Conservation (phyloP, 2,329 filamentous ascomycete species). For the Verticillium albo-atrum region DNA sequence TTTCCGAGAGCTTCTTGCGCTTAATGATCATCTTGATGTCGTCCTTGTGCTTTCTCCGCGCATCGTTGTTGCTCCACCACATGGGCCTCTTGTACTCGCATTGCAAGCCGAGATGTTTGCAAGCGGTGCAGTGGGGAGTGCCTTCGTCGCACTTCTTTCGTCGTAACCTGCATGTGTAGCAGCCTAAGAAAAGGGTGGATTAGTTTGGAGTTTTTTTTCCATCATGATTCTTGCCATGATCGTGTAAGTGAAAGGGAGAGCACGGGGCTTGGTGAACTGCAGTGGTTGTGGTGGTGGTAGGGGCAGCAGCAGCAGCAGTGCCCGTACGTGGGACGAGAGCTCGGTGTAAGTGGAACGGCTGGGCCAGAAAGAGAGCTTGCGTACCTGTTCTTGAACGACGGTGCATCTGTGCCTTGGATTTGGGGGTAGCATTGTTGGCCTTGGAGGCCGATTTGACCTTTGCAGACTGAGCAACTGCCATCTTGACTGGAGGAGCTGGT, state of each 20-base stretch:
- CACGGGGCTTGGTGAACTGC: slow-evolving; percentile 3
- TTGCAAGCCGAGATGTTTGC: slow-evolving; percentile 70
- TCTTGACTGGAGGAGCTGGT: slow-evolving; percentile 45
- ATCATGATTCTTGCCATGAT: slow-evolving; percentile 3
- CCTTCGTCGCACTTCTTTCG: slow-evolving; percentile 68
- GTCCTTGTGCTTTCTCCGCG: slow-evolving; percentile 83
- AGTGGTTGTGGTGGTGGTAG: slow-evolving; percentile 15
- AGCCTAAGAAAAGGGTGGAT: slow-evolving; percentile 37
- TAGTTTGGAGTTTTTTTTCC: background rate
- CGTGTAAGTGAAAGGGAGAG: slow-evolving; percentile 21
- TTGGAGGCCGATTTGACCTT: slow-evolving; percentile 57
- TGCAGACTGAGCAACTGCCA: slow-evolving; percentile 55
- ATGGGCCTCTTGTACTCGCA: slow-evolving; percentile 96
- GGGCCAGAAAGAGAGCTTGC: slow-evolving; percentile 10
- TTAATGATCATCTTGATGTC: slow-evolving; percentile 97
- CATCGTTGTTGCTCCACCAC: slow-evolving; percentile 96
- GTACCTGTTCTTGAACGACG: slow-evolving; percentile 90
- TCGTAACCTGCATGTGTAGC: slow-evolving; percentile 64
- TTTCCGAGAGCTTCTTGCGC: slow-evolving; percentile 90
- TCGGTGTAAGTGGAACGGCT: slow-evolving; percentile 10
- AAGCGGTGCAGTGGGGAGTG: slow-evolving; percentile 57
- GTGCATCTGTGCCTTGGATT: slow-evolving; percentile 81
- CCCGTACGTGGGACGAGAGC: background rate
- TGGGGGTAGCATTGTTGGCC: slow-evolving; percentile 48
- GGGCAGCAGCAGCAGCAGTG: slow-evolving; percentile 12